Evolutionary conservation across 352 stramenopile genomes (phyloP), one percentile per base, ranked within the genome.

Genomic region (Elongisporangium anandrum): DNA sequence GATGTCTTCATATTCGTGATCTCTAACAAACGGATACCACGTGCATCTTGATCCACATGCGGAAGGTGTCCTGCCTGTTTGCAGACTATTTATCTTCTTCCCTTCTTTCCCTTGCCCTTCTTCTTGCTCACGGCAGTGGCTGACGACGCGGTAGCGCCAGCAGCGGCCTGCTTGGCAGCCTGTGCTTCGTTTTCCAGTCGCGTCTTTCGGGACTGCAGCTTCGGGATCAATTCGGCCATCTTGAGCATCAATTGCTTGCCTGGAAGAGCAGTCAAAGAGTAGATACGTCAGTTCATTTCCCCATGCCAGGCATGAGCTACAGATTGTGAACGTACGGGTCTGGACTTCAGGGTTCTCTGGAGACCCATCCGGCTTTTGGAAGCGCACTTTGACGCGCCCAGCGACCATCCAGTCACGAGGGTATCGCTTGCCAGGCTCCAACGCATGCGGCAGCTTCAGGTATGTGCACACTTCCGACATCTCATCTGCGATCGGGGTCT

Each of bases 381-480:
- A 69, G 15, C 87, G 79, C 59, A 94, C 87, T 4, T 79, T 78
- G 26, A 96, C 61, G 21, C 87, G 83, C n/a, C 87, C 87, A 0
- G 75, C 50, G 16, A 89, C 69, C 54, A 89, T 72, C 72, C 72
- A 88, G 66, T 96, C 87, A 16, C 87, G 85, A 22, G 87, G 72
- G 41, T 94, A 93, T 62, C 89, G 90, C 65, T 96, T 96, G 52
- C 62, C 70, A 10, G 77, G 80, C 75, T 96, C 87, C 20, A 92
- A 70, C 50, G 87, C 83, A 57, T 96, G 85, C 22, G 80, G 83
- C 45, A 96, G 70, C 57, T 89, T 83, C 50, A 94, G 74, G 63
- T 77, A 93, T 34, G 77, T 78, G 69, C 85, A 94, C 19, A 96
- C 79, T 48, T 96, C 87, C 21, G 77, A 89, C 81, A 96, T 92